Percentiles rank a stretch among this genome's conserved stretches.
These are phyloP conservation scores for Isoetes taiwanensis DNA, from an alignment of 75 land plant genomes.

Conservation along the genomic window DNA sequence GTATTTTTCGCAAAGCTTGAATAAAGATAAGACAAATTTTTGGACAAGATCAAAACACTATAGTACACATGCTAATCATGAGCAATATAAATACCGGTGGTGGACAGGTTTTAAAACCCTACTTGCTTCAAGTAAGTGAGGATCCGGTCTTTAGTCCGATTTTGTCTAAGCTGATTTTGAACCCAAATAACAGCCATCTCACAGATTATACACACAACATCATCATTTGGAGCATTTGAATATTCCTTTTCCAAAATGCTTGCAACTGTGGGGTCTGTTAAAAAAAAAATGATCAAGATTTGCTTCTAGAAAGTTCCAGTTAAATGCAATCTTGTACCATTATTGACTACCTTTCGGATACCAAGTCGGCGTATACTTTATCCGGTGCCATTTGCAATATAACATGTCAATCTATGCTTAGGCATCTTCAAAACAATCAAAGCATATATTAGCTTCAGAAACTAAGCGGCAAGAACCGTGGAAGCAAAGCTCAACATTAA, in stretches of 20 bases:
- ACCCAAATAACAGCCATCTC: constrained; percentile 8
- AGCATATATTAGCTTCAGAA: too few species aligned
- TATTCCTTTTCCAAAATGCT: constrained; percentile 1
- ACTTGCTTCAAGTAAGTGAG: not conserved
- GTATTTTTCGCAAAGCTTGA: too few species aligned
- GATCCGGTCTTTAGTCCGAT: not conserved
- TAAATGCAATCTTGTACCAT: not conserved
- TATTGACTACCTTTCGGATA: not conserved
- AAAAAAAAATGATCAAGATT: not conserved
- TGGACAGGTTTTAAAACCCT: too few species aligned
- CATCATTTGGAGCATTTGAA: not conserved
- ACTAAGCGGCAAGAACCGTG: not conserved
- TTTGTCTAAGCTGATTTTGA: constrained; percentile 6
- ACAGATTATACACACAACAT: not conserved
- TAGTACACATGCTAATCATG: too few species aligned
- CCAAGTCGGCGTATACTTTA: constrained; percentile 3
- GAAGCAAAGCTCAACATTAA: not conserved
- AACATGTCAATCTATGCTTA: not conserved
- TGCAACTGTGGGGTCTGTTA: not conserved
- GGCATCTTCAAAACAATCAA: not conserved
- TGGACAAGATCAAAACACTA: too few species aligned
- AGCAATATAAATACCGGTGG: too few species aligned
- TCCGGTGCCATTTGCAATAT: not conserved
- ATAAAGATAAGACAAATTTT: too few species aligned
- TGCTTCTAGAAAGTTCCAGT: not conserved